These are phyloP conservation scores for Leucoagaricus sp. DNA, from an alignment of 1,284 basidiomycete genomes.

Conservation along the genomic window DNA sequence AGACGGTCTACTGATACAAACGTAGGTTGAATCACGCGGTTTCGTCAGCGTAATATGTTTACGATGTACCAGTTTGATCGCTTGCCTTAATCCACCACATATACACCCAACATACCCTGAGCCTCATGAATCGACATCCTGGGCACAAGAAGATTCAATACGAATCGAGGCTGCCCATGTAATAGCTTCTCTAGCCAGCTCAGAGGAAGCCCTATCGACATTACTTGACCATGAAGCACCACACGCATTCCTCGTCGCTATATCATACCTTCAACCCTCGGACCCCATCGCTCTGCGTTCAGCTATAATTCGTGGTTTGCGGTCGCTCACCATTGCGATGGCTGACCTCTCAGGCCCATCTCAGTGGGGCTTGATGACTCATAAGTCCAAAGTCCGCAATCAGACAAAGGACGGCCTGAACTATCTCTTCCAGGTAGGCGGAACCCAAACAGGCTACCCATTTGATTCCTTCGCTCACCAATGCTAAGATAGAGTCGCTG, in stretches of 20 bases:
- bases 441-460: not conserved
- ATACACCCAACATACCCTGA: conserved; percentile 25
- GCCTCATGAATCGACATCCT: conserved; percentile 26
- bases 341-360: conserved; percentile 68
- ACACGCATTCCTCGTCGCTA: conserved; percentile 56
- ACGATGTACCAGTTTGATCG: conserved; percentile 48
- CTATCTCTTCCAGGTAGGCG: conserved; percentile 57
- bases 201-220: conserved; percentile 56
- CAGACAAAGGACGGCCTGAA: conserved; percentile 59
- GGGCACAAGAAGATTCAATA: conserved; percentile 43
- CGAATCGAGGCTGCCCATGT: conserved; percentile 74
- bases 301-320: conserved; percentile 62
- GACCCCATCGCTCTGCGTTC: conserved; percentile 46
- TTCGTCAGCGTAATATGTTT: not conserved
- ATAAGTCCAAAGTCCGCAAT: conserved; percentile 43
- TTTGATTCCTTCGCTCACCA: not conserved
- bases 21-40: conserved; percentile 38
- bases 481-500: conserved; percentile 51
- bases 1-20: conserved; percentile 53
- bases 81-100: conserved; percentile 46
- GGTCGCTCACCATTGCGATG: conserved; percentile 55
- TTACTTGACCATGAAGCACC: conserved; percentile 57
- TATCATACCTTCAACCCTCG: conserved; percentile 44
- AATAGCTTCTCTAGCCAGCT: conserved; percentile 69
- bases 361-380: conserved; percentile 58